Percentiles rank a stretch among this genome's conserved stretches.
These are phyloP conservation scores for Sonneratia alba DNA, from an alignment of 345 rosid species.

Conservation along the genomic window DNA sequence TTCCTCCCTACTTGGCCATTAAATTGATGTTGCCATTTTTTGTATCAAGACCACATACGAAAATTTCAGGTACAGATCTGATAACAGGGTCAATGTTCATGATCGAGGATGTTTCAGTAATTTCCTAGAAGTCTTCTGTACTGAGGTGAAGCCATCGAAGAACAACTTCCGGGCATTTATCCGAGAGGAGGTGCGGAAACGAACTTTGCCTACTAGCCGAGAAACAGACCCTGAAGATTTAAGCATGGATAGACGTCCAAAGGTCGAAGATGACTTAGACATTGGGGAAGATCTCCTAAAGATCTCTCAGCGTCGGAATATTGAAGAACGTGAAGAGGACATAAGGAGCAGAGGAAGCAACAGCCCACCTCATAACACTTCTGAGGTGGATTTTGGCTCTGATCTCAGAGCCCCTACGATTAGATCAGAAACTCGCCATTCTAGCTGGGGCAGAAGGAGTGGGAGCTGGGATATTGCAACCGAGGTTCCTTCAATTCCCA, in stretches of 20 bases:
- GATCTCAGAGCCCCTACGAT: slow-evolving; percentile 59
- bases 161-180: slow-evolving; percentile 62
- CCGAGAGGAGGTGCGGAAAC: slow-evolving; percentile 47
- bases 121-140: slow-evolving; percentile 69
- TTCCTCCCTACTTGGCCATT: background rate
- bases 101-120: slow-evolving; percentile 51
- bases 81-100: slow-evolving; percentile 52
- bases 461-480: slow-evolving; percentile 73
- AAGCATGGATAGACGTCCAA: slow-evolving; percentile 48
- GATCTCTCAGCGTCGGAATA: slow-evolving; percentile 74
- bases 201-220: slow-evolving; percentile 33
- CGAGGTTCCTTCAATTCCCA: slow-evolving; percentile 38
- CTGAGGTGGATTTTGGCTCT: slow-evolving; percentile 41
- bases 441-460: slow-evolving; percentile 80
- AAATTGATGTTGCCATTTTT: slow-evolving; percentile 1
- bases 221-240: slow-evolving; percentile 48
- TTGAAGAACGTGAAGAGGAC: slow-evolving; percentile 55
- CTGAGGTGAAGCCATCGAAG: slow-evolving; percentile 59
- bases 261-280: slow-evolving; percentile 89
- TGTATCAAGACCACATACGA: slow-evolving; percentile 84
- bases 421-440: slow-evolving; percentile 58
- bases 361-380: slow-evolving; percentile 37
- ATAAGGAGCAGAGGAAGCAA: slow-evolving; percentile 60
- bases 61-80: slow-evolving; percentile 80
- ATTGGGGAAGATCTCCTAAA: slow-evolving; percentile 83